Evolutionary conservation across 2,329 filamentous ascomycete genomes (phyloP), one percentile per base, ranked within the genome.

Genomic region (Cercospora berteroae): DNA sequence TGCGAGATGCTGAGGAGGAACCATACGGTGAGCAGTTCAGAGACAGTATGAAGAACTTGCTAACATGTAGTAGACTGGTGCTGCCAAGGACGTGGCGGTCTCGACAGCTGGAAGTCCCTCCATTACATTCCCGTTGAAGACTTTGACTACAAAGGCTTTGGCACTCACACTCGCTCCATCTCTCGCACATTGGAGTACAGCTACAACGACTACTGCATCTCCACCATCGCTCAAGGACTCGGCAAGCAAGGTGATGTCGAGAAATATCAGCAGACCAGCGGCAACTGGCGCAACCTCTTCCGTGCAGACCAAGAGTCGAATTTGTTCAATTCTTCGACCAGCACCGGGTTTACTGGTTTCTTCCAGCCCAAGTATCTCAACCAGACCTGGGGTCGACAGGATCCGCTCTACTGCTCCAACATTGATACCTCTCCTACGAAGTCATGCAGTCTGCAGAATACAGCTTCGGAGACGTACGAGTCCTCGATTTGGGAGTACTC

Each of bases 401-500:
- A 78, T 10, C 67, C 79, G 66, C 68, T 80, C 9, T 71, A 75
- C 66, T 81, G 80, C 66, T 82, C 80, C 27, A 83, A 83, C 52
- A 74, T 80, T 0, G 72, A 82, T 2, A 67, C 9, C 10, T 67
- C 52, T 60, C 39, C 62, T 2, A 67, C 18, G 5, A 62, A 65
- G 13, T 62, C 69, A 36, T 85, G 83, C 73, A 84, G 83, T 56
- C 77, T 85, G 12, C 82, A 81, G 42, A 90, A 90, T 23, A 74
- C 63, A n/a, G 71, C 70, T 7, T 64, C 60, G 2, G 90, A 92
- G 77, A 92, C 90, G 0, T 93, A 90, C 70, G 90, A 93, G 76
- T 87, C 85, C 60, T 89, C 87, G 64, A 82, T 87, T 6, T 93
- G 90, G 90, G 86, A 82, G 57, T 91, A 91, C 78, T 87, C 85